Evolutionary conservation across 305 asterid species (phyloP).

Genomic region (Solanum hybrid): DNA sequence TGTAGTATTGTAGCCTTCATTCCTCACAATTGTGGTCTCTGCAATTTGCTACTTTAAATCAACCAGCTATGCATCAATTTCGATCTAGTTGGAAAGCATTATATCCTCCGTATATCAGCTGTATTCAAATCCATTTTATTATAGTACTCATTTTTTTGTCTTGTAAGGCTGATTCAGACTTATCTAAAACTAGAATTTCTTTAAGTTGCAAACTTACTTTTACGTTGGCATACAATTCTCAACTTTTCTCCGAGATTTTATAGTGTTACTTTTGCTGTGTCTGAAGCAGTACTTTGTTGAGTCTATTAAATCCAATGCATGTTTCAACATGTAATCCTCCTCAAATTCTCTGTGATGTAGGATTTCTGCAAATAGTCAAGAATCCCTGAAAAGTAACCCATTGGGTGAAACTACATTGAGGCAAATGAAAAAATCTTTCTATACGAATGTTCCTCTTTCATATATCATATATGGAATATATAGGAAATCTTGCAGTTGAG

Average conservation of each 20-base stretch:
- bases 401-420: constrained; percentile 16
- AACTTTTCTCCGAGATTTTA: not conserved
- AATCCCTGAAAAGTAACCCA: constrained; percentile 17
- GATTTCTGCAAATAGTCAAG: constrained; percentile 18
- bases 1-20: not conserved
- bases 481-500: constrained; percentile 19
- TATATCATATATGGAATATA: constrained; percentile 25
- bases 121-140: not conserved
- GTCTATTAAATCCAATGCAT: not conserved
- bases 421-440: constrained; percentile 21
- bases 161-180: not conserved
- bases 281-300: not conserved
- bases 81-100: not conserved
- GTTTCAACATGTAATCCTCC: not conserved
- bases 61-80: not conserved
- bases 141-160: not conserved
- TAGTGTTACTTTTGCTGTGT: not conserved
- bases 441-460: constrained; percentile 27
- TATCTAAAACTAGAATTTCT: not conserved
- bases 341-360: constrained; percentile 19
- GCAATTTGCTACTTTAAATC: not conserved
- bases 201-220: not conserved
- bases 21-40: not conserved
- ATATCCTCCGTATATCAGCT: not conserved
- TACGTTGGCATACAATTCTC: not conserved